These are phyloP conservation scores for Euphorbia corollata DNA, from an alignment of 441 rosid species.

Conservation along the genomic window DNA sequence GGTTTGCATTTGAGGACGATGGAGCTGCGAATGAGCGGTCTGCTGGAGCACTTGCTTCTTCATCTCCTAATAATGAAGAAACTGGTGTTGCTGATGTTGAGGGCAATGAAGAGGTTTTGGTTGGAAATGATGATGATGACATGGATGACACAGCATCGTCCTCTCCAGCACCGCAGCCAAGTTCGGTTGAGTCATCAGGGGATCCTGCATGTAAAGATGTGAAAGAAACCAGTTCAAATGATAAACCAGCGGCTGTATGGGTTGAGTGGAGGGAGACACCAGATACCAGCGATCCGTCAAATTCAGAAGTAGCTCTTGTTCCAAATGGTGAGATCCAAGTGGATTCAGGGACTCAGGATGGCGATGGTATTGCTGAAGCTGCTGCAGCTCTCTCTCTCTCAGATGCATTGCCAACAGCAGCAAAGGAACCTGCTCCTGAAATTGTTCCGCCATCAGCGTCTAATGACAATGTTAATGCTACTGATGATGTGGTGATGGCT, in stretches of 20 bases:
- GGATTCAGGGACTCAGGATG: conserved; percentile 26
- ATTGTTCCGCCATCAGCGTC: conserved; percentile 8
- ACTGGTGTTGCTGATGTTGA: conserved; percentile 26
- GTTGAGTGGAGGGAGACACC: conserved; percentile 87
- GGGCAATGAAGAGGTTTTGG: conserved; percentile 33
- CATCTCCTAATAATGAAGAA: conserved; percentile 50
- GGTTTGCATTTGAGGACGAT: conserved; percentile 88
- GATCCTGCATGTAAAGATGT: conserved; percentile 27
- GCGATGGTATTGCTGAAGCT: conserved; percentile 22
- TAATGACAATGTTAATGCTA: conserved; percentile 7
- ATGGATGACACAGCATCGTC: conserved; percentile 48
- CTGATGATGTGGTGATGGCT: conserved; percentile 15
- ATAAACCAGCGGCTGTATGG: conserved; percentile 60
- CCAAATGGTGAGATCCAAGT: conserved; percentile 43
- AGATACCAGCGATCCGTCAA: conserved; percentile 38
- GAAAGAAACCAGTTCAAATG: conserved; percentile 33
- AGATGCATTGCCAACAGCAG: conserved; percentile 11
- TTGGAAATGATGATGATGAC: conserved; percentile 43
- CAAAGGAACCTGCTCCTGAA: conserved; percentile 2
- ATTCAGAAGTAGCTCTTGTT: conserved; percentile 28
- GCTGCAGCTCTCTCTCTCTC: conserved; percentile 17
- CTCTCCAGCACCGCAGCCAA: conserved; percentile 31
- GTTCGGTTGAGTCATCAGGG: conserved; percentile 31
- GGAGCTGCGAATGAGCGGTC: conserved; percentile 49
- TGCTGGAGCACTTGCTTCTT: conserved; percentile 45